Conservation (phyloP, 192 early-diverging fungal genomes). For the Coemansia pectinata region DNA sequence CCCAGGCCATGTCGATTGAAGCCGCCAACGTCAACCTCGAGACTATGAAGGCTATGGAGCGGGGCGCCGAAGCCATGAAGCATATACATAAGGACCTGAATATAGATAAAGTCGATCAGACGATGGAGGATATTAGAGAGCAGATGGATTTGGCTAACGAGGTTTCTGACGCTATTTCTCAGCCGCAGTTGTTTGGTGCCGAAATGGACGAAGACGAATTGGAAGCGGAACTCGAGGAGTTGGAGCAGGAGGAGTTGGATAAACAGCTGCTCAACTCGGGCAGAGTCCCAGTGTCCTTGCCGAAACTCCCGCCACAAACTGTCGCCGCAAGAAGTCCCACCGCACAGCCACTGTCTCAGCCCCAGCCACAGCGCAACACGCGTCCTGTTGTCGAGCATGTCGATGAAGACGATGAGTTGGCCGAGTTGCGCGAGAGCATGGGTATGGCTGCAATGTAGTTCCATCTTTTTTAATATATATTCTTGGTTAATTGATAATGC, state of each 20-base stretch:
- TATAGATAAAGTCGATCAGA: constrained; percentile 92
- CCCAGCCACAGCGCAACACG: constrained; percentile 1
- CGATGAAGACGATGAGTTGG: constrained; percentile 48
- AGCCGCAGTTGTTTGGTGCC: constrained; percentile 82
- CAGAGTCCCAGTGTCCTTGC: constrained; percentile 61
- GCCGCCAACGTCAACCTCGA: constrained; percentile 94
- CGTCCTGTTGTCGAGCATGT: constrained; percentile 8
- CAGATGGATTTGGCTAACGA: constrained; percentile 97
- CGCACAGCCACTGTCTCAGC: not conserved
- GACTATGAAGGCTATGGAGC: constrained; percentile 92
- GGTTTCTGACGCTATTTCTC: constrained; percentile 89
- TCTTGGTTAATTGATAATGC: not conserved
- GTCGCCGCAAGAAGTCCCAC: not conserved
- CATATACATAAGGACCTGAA: constrained; percentile 80
- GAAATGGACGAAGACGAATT: constrained; percentile 95
- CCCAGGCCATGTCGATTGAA: constrained; percentile 95
- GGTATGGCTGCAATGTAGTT: constrained; percentile 18
- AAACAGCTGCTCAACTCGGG: constrained; percentile 77
- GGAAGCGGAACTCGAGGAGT: constrained; percentile 81
- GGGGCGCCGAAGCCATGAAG: constrained; percentile 93
- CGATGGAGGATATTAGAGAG: constrained; percentile 96
- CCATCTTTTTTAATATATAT: not conserved
- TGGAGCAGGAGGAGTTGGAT: constrained; percentile 94
- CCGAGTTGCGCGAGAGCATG: constrained; percentile 50
- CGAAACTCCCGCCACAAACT: constrained; percentile 37